Evolutionary conservation across 2,329 filamentous ascomycete species (phyloP).

Genomic region (Xenosphaeropsis pyriputrescens): DNA sequence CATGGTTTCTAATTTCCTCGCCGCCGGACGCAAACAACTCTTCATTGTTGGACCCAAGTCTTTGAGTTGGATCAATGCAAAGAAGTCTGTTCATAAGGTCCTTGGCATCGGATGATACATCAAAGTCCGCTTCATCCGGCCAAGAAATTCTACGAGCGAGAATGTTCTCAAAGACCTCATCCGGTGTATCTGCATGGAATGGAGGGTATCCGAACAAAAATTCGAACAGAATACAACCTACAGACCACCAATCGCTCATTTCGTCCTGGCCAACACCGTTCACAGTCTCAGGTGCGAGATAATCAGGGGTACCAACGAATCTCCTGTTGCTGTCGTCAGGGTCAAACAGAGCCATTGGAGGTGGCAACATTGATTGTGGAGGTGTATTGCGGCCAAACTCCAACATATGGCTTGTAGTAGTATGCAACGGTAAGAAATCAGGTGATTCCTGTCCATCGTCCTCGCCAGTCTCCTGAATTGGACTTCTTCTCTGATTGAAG

Average conservation of each 20-base stretch:
- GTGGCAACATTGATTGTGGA: conserved; percentile 63
- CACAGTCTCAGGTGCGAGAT: conserved; percentile 92
- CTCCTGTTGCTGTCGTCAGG: conserved; percentile 84
- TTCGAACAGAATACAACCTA: conserved; percentile 97
- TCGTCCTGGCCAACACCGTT: conserved; percentile 92
- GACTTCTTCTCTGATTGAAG: conserved; percentile 32
- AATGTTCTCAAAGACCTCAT: conserved; percentile 95
- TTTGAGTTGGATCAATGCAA: conserved; percentile 66
- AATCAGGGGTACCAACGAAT: conserved; percentile 95
- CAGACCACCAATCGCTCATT: conserved; percentile 98
- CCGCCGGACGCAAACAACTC: conserved; percentile 76
- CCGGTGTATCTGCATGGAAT: conserved; percentile 80
- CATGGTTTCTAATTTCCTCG: conserved; percentile 76
- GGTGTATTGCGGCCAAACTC: conserved; percentile 39
- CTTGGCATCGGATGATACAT: conserved; percentile 76
- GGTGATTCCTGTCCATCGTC: conserved; percentile 62
- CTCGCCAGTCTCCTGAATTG: conserved; percentile 62
- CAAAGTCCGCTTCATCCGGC: conserved; percentile 69
- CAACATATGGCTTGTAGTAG: conserved; percentile 21
- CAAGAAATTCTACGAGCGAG: conserved; percentile 79
- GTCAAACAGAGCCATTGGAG: conserved; percentile 89
- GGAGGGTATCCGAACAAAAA: conserved; percentile 88
- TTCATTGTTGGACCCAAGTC: conserved; percentile 73
- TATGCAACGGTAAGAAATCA: conserved; percentile 56
- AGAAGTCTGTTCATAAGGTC: conserved; percentile 90